Conservation (phyloP, 2,329 filamentous ascomycete species). For the Leptosphaerulina australis region DNA sequence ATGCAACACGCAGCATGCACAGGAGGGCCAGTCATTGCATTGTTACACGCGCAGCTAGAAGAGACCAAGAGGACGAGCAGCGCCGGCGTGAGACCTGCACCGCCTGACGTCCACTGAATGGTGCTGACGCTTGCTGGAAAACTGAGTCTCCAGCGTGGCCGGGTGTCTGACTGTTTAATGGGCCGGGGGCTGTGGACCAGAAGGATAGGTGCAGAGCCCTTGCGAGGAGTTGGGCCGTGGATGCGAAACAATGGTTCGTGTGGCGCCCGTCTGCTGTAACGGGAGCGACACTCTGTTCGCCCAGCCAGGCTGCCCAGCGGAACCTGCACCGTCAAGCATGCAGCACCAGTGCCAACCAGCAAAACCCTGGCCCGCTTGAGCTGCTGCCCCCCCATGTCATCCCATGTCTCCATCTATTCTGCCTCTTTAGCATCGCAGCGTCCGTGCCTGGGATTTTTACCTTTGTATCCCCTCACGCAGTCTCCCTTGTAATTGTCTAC, state of each 20-base stretch:
- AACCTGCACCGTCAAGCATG: conserved; percentile 15
- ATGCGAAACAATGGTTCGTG: conserved; percentile 34
- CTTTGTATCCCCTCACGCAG: conserved; percentile 15
- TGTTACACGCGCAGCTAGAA: conserved; percentile 21
- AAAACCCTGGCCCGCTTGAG: conserved; percentile 21
- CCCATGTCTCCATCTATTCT: conserved; percentile 15
- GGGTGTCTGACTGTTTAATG: conserved; percentile 7
- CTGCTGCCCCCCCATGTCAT: too few species aligned
- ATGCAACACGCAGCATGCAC: conserved; percentile 25
- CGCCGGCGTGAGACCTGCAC: conserved; percentile 4
- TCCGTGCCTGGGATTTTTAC: conserved; percentile 19
- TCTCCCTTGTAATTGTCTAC: conserved; percentile 10
- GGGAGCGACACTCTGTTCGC: conserved; percentile 27
- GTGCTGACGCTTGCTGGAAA: conserved; percentile 12
- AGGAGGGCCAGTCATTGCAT: conserved; percentile 11
- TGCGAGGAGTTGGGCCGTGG: conserved; percentile 15
- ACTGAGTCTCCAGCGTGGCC: background rate
- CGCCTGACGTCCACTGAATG: conserved; percentile 16
- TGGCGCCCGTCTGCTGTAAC: conserved; percentile 27
- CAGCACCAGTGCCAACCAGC: conserved; percentile 5
- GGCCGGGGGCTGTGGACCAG: conserved; percentile 2
- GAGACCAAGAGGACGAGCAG: conserved; percentile 15
- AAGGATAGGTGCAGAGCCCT: conserved; percentile 10
- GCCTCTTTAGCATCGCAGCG: conserved; percentile 20
- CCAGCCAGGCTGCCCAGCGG: conserved; percentile 23